Evolutionary conservation across 306 rosid species (phyloP).

Genomic region (Prunus mira): DNA sequence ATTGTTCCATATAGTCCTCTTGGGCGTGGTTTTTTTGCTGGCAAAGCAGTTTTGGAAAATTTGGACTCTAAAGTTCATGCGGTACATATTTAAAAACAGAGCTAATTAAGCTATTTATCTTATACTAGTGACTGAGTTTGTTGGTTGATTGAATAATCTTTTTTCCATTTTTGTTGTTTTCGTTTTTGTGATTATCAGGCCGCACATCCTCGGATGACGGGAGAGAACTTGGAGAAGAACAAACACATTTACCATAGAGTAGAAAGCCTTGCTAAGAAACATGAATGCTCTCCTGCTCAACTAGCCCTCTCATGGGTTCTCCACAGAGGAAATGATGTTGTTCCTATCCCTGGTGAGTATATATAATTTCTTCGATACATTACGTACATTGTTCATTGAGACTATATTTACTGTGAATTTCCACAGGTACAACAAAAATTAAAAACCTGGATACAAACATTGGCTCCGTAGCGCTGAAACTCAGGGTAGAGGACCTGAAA

Average conservation of each 20-base stretch:
- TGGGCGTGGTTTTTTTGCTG: conserved; percentile 65
- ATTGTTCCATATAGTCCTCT: conserved; percentile 66
- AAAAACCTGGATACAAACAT: conserved; percentile 50
- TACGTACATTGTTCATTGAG: neutral
- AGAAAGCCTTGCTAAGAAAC: conserved; percentile 45
- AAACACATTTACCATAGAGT: conserved; percentile 39
- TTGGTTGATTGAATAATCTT: too few species aligned
- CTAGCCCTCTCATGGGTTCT: conserved; percentile 73
- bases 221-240: conserved; percentile 43
- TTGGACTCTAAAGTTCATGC: conserved; percentile 17
- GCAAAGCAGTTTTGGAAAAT: conserved; percentile 55
- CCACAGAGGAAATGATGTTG: conserved; percentile 56
- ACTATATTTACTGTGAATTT: neutral
- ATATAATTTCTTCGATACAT: too few species aligned
- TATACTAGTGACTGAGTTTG: too few species aligned
- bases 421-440: conserved; percentile 45
- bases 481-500: conserved; percentile 30
- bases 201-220: conserved; percentile 39
- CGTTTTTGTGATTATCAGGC: conserved; percentile 18
- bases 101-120: neutral
- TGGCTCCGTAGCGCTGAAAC: conserved; percentile 39
- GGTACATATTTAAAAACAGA: conserved; percentile 29
- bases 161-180: neutral
- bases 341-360: conserved; percentile 43
- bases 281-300: conserved; percentile 54